Evolutionary conservation across 768 basidiomycete species (phyloP).

Genomic region (Lyophyllum atratum): DNA sequence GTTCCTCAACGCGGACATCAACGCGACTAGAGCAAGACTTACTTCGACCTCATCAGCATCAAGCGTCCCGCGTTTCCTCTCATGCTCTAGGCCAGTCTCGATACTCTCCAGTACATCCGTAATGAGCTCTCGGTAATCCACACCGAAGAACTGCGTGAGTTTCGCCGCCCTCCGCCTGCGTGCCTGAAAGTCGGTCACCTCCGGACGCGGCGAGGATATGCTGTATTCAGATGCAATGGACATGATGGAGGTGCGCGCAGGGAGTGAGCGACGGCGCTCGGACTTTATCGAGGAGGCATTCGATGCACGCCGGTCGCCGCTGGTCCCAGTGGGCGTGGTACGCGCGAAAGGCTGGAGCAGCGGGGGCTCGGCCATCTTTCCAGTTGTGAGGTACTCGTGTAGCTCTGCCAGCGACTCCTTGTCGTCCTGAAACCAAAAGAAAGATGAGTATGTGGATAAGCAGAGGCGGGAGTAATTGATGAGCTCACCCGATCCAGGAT

Average conservation of each 20-base stretch:
- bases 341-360: constrained; percentile 26
- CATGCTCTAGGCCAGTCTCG: constrained; percentile 73
- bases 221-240: constrained; percentile 59
- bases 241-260: constrained; percentile 59
- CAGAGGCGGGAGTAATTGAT: neutral
- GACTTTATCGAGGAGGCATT: constrained; percentile 46
- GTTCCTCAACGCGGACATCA: constrained; percentile 12
- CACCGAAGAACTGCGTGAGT: constrained; percentile 85
- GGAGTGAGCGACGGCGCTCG: constrained; percentile 72
- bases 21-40: constrained; percentile 23
- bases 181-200: constrained; percentile 62
- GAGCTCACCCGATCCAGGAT: constrained; percentile 74
- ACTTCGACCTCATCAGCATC: constrained; percentile 75
- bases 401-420: constrained; percentile 71
- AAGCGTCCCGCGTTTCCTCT: constrained; percentile 62
- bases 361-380: constrained; percentile 20
- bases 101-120: constrained; percentile 80
- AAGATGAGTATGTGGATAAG: constrained; percentile 2
- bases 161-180: constrained; percentile 79
- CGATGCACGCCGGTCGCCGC: constrained; percentile 31
- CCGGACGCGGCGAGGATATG: constrained; percentile 40
- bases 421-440: constrained; percentile 60
- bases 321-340: neutral
- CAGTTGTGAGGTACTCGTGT: constrained; percentile 60
- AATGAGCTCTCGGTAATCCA: constrained; percentile 79